These are phyloP conservation scores for Apophysomyces ossiformis DNA, from an alignment of 371 early-diverging fungal genomes.

Conservation along the genomic window DNA sequence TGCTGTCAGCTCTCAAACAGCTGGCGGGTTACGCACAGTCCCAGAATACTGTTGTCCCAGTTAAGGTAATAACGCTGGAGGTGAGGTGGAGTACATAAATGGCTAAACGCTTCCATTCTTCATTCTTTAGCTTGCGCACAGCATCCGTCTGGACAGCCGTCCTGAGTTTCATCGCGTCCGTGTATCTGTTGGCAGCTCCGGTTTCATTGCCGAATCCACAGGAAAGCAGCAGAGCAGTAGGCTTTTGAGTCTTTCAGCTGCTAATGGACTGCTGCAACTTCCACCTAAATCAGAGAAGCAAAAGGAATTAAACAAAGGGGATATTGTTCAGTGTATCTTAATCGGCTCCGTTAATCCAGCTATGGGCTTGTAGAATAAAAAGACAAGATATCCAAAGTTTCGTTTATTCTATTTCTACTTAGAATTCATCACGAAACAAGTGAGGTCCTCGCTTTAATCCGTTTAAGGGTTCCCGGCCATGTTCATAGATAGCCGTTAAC, in stretches of 20 bases:
- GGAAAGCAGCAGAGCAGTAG: constrained; percentile 83
- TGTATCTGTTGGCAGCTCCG: constrained; percentile 32
- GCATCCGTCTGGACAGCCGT: constrained; percentile 71
- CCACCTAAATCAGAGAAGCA: constrained; percentile 49
- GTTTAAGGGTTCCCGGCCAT: constrained; percentile 16
- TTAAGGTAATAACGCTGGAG: constrained; percentile 60
- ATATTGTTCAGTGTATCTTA: constrained; percentile 36
- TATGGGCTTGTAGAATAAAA: not conserved
- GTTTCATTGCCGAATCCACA: constrained; percentile 67
- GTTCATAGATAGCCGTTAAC: constrained; percentile 33
- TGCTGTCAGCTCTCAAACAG: constrained; percentile 80
- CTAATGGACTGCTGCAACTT: constrained; percentile 79
- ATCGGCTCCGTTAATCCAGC: constrained; percentile 29
- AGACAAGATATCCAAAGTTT: no score
- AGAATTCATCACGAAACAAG: not conserved
- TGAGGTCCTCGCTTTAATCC: not conserved
- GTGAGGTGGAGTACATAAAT: not conserved
- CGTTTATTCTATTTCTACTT: not conserved
- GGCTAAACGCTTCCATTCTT: not conserved
- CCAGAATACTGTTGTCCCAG: constrained; percentile 57
- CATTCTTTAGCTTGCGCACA: constrained; percentile 44
- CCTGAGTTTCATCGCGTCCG: constrained; percentile 87
- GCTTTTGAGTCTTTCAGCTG: constrained; percentile 76
- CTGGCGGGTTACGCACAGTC: constrained; percentile 66
- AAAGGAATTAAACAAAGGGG: constrained; percentile 26